These are phyloP conservation scores for Endoconidiophora polonica DNA, from an alignment of 2,329 filamentous ascomycete genomes.

Conservation along the genomic window DNA sequence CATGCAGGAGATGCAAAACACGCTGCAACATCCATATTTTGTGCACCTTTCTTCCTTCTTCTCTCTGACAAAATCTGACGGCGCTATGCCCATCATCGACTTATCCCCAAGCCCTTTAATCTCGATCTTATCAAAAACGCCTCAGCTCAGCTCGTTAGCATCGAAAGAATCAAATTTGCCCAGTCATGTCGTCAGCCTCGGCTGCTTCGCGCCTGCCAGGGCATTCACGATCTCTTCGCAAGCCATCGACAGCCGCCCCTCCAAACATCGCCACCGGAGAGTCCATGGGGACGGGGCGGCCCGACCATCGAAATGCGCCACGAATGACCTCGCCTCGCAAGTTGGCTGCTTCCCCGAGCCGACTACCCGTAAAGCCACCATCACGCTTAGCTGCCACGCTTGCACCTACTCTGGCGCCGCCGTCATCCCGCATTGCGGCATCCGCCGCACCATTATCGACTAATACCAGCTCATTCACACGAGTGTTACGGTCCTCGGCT, in stretches of 20 bases:
- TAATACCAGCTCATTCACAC: background rate
- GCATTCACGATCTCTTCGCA: slow-evolving; percentile 33
- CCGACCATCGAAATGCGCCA: slow-evolving; percentile 18
- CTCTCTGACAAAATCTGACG: too few species aligned
- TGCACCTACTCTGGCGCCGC: background rate
- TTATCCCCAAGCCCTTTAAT: background rate
- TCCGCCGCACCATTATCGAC: background rate
- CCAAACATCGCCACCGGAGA: background rate
- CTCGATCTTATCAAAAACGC: background rate
- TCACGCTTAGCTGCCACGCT: slow-evolving; percentile 13
- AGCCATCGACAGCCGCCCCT: slow-evolving; percentile 18
- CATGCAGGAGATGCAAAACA: too few species aligned
- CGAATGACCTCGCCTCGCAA: background rate
- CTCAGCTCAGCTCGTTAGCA: background rate
- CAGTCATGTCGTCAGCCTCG: background rate
- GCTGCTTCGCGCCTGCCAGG: slow-evolving; percentile 25
- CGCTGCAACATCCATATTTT: too few species aligned
- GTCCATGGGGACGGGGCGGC: slow-evolving; percentile 11
- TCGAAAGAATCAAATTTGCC: too few species aligned
- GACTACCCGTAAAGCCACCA: slow-evolving; percentile 31
- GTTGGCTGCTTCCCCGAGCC: slow-evolving; percentile 28
- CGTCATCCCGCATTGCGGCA: background rate
- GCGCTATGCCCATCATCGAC: background rate
- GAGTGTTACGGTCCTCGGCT: too few species aligned
- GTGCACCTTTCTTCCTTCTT: too few species aligned